Evolutionary conservation across 2,329 filamentous ascomycete species (phyloP).

Genomic region (Rhynchosporium graminicola): DNA sequence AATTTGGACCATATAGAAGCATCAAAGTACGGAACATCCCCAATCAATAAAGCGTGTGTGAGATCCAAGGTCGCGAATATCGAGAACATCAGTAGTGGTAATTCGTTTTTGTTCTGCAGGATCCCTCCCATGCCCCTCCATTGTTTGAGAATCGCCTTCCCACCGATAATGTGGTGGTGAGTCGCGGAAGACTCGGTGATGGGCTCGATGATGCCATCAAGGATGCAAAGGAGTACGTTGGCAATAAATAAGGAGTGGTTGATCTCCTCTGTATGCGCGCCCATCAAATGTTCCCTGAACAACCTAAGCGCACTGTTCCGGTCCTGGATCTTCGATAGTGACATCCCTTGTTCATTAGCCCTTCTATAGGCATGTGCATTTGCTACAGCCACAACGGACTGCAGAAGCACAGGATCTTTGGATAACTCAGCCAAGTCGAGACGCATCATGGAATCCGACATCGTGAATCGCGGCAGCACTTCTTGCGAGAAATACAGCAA

Average conservation of each 20-base stretch:
- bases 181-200: constrained; percentile 33
- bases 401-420: constrained; percentile 33
- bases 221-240: constrained; percentile 47
- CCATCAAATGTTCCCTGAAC: constrained; percentile 41
- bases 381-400: constrained; percentile 34
- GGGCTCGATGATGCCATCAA: constrained; percentile 38
- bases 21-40: constrained; percentile 43
- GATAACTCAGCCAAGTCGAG: constrained; percentile 34
- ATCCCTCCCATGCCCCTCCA: constrained; percentile 34
- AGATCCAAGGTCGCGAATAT: constrained; percentile 49
- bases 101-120: constrained; percentile 30
- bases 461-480: constrained; percentile 36
- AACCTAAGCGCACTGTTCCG: constrained; percentile 38
- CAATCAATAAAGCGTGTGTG: constrained; percentile 46
- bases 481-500: constrained; percentile 38
- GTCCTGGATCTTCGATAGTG: constrained; percentile 34
- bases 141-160: constrained; percentile 36
- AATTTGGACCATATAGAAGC: constrained; percentile 44
- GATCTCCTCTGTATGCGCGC: constrained; percentile 39
- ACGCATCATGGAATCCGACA: constrained; percentile 33
- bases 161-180: constrained; percentile 35
- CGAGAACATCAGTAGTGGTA: constrained; percentile 45
- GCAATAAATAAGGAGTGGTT: constrained; percentile 45
- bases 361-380: constrained; percentile 36
- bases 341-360: constrained; percentile 28